Evolutionary conservation across 257 asterid genomes (phyloP), one percentile per base, ranked within the genome.

Genomic region (Solanum stenotomum): DNA sequence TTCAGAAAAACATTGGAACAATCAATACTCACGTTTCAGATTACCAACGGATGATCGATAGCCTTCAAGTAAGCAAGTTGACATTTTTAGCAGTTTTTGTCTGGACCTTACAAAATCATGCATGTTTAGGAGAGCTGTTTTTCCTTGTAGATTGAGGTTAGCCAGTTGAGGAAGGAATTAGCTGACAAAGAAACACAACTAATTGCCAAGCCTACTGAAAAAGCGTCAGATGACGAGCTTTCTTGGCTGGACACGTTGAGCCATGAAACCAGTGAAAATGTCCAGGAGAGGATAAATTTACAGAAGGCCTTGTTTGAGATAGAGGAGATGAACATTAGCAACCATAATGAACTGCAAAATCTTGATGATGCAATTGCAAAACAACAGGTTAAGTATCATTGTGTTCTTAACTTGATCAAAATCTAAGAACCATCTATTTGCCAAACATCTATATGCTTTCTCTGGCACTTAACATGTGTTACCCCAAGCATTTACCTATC

Each of bases 201-300:
- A 82, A 95, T 90, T 89, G 93, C 98, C 71, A 95, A 93, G 91
- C 96, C 96, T 85, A 67, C 93, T 86, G 99, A 95, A 86, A 94
- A 92, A 91, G 88, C 94, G 77, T 90, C 87, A 16, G 94, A 93
- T 91, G 97, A 91, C 86, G 98, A 96, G 89, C 86, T 94, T 84
- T 94, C 98, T 83, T 91, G 92, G 94, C 87, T 96, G 91, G 94
- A 96, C 84, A 74, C 89, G 27, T 88, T 95, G 94, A 96, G 99
- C 92, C 96, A 92, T 89, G 99, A 96, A 92, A 95, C 96, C 56
- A 93, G 95, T 93, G 99, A 96, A 93, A 96, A 96, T 91, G 98
- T 96, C 91, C 97, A 94, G 91, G 99, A 96, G 90, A 92, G 98
- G 92, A 95, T 96, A 91, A 96, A 96, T 87, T 92, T 96, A 87